Conservation (phyloP, 768 basidiomycete species). For the Leucocoprinus birnbaumii region DNA sequence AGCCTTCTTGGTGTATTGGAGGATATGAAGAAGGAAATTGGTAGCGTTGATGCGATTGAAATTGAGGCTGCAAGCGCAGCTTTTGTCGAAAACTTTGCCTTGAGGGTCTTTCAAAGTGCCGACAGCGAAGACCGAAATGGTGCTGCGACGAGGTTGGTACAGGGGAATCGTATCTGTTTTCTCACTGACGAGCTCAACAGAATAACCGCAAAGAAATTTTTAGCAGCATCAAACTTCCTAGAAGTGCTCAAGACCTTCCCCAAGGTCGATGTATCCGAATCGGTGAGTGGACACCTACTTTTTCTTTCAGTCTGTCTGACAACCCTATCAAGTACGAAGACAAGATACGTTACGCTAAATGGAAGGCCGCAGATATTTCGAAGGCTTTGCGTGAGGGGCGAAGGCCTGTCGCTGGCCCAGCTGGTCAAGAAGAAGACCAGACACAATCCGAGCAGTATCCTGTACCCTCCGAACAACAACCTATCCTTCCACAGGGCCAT, state of each 20-base stretch:
- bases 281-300: conserved; percentile 36
- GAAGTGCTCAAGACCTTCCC: conserved; percentile 83
- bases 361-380: conserved; percentile 95
- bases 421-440: conserved; percentile 38
- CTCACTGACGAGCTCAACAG: conserved; percentile 34
- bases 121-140: conserved; percentile 90
- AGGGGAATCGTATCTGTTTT: neutral
- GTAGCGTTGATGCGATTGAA: conserved; percentile 75
- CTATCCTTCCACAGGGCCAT: neutral
- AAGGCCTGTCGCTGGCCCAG: conserved; percentile 76
- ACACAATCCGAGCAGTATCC: conserved; percentile 20
- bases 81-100: conserved; percentile 93
- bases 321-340: conserved; percentile 59
- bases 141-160: conserved; percentile 63
- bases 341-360: conserved; percentile 92
- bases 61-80: conserved; percentile 81
- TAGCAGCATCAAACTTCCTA: conserved; percentile 93
- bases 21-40: conserved; percentile 72
- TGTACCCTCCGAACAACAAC: neutral
- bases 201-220: conserved; percentile 89
- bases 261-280: conserved; percentile 50
- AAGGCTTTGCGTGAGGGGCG: conserved; percentile 95
- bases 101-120: conserved; percentile 83
- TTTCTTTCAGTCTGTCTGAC: neutral
- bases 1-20: conserved; percentile 78